Evolutionary conservation across 805 yeast genomes (phyloP).

Genomic region (Schwanniomyces pseudopolymorphus): DNA sequence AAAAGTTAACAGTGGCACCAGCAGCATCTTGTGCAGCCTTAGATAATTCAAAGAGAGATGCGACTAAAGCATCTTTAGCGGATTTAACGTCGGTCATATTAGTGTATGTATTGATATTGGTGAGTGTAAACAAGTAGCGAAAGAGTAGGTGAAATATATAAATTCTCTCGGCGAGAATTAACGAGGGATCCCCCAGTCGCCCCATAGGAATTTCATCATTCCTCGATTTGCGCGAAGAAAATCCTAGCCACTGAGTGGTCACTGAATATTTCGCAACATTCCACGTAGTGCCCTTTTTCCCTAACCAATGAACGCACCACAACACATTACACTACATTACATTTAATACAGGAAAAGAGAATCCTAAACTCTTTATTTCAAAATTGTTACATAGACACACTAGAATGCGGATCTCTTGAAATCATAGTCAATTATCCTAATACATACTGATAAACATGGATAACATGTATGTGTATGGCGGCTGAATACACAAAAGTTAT

Average conservation of each 20-base stretch:
- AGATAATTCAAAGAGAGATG: constrained; percentile 77
- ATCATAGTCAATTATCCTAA: too few species aligned
- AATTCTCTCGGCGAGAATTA: not conserved
- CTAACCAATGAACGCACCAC: not conserved
- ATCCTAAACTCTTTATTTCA: too few species aligned
- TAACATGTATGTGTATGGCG: not conserved
- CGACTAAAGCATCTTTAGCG: constrained; percentile 44
- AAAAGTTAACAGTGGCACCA: constrained; percentile 72
- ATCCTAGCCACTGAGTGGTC: not conserved
- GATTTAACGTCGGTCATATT: constrained; percentile 17
- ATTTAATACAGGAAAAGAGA: too few species aligned
- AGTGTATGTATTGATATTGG: not conserved
- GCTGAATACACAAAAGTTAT: not conserved
- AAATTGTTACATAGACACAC: too few species aligned
- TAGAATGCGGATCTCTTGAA: too few species aligned
- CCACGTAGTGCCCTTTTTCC: not conserved
- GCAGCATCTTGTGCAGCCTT: constrained; percentile 88
- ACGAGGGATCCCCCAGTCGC: not conserved
- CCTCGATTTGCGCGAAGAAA: not conserved
- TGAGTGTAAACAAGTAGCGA: not conserved
- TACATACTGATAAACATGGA: too few species aligned
- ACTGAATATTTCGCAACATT: not conserved
- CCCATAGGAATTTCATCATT: not conserved
- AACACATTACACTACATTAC: not conserved
- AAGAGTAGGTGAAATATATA: not conserved